phyloP scores from a whole-genome alignment of 257 asterid species.

The Euphrasia confusa region DNA sequence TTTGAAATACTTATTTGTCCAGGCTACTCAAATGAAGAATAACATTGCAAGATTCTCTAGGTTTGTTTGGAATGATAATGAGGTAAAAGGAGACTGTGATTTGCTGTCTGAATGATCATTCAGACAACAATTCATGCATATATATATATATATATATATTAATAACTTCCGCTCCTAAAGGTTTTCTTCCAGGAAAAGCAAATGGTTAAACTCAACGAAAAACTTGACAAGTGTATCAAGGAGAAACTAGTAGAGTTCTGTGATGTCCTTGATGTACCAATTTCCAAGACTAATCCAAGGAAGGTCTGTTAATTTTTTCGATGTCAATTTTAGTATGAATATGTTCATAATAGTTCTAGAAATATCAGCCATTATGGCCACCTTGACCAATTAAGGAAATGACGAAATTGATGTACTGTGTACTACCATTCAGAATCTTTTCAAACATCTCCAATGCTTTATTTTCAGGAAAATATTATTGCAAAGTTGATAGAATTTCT shows the following conservation, averaged over 20 bases:
- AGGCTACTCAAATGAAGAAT: conserved; percentile 80
- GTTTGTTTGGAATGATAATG: conserved; percentile 82
- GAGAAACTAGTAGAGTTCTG: conserved; percentile 83
- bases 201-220: conserved; percentile 62
- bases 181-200: conserved; percentile 69
- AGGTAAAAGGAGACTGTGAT: conserved; percentile 39
- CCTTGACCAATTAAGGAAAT: not conserved
- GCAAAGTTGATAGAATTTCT: conserved; percentile 71
- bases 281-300: conserved; percentile 49
- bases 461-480: conserved; percentile 75
- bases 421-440: conserved; percentile 7
- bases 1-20: conserved; percentile 25
- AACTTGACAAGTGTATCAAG: conserved; percentile 75
- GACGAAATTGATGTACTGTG: not conserved
- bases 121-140: no score
- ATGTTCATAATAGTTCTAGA: conserved; percentile 10
- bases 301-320: conserved; percentile 44
- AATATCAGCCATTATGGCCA: not conserved
- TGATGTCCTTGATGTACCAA: conserved; percentile 69
- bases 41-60: conserved; percentile 87
- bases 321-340: not conserved
- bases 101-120: conserved; percentile 2
- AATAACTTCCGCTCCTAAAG: conserved; percentile 10
- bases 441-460: not conserved
- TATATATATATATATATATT: not conserved